Conservation (phyloP, 306 rosid genomes). For the Styphnolobium japonicum region DNA sequence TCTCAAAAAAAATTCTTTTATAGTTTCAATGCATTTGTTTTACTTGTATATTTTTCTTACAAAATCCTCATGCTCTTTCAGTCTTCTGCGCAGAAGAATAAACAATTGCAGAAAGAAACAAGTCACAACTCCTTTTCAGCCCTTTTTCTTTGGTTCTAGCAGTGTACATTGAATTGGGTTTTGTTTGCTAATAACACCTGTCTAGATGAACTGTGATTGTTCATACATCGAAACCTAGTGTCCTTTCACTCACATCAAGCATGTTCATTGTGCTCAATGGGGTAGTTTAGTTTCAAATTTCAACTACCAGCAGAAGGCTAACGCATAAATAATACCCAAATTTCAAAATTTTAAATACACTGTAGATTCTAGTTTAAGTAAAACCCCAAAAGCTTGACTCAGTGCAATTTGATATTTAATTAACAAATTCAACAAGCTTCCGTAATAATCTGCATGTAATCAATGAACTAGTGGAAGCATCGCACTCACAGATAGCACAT, state of each 20-base stretch:
- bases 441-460: background rate
- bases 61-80: too few relatives aligned
- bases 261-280: background rate
- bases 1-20: too few relatives aligned
- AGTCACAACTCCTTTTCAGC: background rate
- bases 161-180: background rate
- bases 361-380: too few relatives aligned
- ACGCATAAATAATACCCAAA: too few relatives aligned
- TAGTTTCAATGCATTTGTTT: too few relatives aligned
- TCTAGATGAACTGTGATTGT: background rate
- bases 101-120: too few relatives aligned
- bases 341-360: too few relatives aligned
- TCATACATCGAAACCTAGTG: background rate
- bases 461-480: background rate
- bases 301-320: background rate
- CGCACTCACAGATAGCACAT: background rate
- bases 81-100: too few relatives aligned
- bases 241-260: too few relatives aligned
- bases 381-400: background rate
- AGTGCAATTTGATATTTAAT: background rate
- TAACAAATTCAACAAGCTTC: background rate
- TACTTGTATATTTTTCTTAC: too few relatives aligned
- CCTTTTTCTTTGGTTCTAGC: background rate
- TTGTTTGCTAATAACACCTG: background rate
- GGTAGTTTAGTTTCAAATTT: background rate